Percentiles rank a stretch among this genome's conserved stretches.
These are phyloP conservation scores for Xylaria curta DNA, from an alignment of 495 filamentous ascomycete species.

Conservation along the genomic window DNA sequence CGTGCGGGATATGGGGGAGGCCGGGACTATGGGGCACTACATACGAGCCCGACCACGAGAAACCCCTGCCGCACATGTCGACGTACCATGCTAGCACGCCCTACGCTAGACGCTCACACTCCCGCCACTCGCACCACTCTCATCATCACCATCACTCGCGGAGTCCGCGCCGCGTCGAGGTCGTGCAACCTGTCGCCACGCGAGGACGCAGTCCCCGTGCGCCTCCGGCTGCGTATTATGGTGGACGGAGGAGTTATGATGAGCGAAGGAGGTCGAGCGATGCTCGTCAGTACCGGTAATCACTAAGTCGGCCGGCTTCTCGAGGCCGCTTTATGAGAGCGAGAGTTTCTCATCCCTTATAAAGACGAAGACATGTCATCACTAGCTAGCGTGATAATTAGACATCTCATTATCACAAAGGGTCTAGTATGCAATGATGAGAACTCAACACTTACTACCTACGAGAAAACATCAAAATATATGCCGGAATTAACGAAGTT, in stretches of 20 bases:
- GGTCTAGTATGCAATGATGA: background rate
- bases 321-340: background rate
- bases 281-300: constrained; percentile 23
- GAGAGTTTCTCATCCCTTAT: background rate
- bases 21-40: constrained; percentile 35
- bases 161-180: constrained; percentile 32
- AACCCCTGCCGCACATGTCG: constrained; percentile 29
- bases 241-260: constrained; percentile 18
- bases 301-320: background rate
- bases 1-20: constrained; percentile 47
- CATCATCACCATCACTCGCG: constrained; percentile 31
- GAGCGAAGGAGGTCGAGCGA: constrained; percentile 35
- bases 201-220: constrained; percentile 36
- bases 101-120: constrained; percentile 36
- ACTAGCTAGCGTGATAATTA: background rate
- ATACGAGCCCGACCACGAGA: constrained; percentile 38
- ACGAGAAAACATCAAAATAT: no score
- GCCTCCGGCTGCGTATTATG: constrained; percentile 33
- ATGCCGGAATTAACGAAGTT: background rate
- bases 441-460: background rate
- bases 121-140: constrained; percentile 31
- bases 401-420: background rate
- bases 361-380: background rate
- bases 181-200: constrained; percentile 34
- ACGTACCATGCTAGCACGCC: constrained; percentile 24